Evolutionary conservation across 805 yeast species (phyloP).

Genomic region (Saccharomycopsis guyanensis): DNA sequence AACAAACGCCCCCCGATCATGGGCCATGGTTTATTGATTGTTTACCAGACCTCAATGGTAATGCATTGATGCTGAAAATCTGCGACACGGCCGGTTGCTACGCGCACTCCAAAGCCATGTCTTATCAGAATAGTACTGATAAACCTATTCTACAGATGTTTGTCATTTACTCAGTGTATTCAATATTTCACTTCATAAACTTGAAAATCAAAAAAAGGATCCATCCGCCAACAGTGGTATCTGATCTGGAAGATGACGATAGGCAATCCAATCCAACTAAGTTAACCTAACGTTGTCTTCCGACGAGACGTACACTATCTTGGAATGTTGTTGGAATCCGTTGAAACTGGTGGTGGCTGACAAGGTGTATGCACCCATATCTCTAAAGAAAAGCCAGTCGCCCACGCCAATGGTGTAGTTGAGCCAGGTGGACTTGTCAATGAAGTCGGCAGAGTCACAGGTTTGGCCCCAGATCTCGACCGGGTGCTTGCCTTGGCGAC

Average conservation of each 20-base stretch:
- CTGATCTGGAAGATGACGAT: background rate
- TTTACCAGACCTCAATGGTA: no score
- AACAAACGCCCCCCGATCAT: conserved; percentile 4
- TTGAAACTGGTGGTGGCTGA: conserved; percentile 91
- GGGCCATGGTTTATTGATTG: conserved; percentile 8
- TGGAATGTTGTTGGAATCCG: conserved; percentile 64
- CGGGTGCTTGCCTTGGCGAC: conserved; percentile 25
- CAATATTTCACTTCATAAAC: background rate
- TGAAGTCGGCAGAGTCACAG: conserved; percentile 92
- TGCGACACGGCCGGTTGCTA: background rate
- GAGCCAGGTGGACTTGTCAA: conserved; percentile 45
- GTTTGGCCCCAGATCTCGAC: conserved; percentile 97
- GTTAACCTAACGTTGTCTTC: conserved; percentile 21
- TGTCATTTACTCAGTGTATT: background rate
- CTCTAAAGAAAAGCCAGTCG: conserved; percentile 84
- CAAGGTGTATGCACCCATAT: conserved; percentile 86
- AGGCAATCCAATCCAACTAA: conserved; percentile 8
- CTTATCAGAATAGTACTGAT: background rate
- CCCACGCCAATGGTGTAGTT: conserved; percentile 65
- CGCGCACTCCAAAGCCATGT: background rate
- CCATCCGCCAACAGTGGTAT: background rate
- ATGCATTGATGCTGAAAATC: background rate
- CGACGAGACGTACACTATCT: conserved; percentile 57
- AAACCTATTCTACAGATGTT: background rate
- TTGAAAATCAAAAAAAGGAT: background rate